These are phyloP conservation scores for Avena insularis DNA, from an alignment of 176 grass and related monocot species.

Conservation along the genomic window DNA sequence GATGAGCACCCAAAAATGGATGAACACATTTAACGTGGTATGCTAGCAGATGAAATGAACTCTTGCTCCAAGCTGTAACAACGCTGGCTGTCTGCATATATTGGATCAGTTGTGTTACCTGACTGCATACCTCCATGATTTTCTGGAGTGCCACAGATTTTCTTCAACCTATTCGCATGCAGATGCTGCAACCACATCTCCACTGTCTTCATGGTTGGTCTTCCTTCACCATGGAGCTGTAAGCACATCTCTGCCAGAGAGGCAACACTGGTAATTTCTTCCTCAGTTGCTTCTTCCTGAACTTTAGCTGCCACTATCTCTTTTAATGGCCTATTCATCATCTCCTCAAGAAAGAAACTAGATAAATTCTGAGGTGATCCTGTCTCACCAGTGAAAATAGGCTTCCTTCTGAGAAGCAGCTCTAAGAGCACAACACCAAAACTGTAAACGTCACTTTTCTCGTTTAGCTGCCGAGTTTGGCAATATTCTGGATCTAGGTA, in stretches of 20 bases:
- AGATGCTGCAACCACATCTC: not conserved
- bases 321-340: not conserved
- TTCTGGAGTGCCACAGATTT: not conserved
- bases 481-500: not conserved
- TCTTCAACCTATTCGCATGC: not conserved
- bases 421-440: not conserved
- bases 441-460: not conserved
- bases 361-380: not conserved
- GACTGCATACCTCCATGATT: not conserved
- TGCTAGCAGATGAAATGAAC: not conserved
- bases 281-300: not conserved
- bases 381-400: not conserved
- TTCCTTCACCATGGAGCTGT: not conserved
- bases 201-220: not conserved
- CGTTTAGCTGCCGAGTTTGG: not conserved
- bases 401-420: not conserved
- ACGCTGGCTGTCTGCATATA: not conserved
- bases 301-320: not conserved
- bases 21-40: not conserved
- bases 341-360: not conserved
- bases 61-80: slow-evolving; percentile 1
- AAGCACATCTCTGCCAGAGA: not conserved
- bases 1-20: not conserved
- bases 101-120: not conserved
- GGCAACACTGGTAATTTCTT: not conserved